Base-by-base conservation (phyloP, 306 rosid species). In the Castanea crenata region DNA sequence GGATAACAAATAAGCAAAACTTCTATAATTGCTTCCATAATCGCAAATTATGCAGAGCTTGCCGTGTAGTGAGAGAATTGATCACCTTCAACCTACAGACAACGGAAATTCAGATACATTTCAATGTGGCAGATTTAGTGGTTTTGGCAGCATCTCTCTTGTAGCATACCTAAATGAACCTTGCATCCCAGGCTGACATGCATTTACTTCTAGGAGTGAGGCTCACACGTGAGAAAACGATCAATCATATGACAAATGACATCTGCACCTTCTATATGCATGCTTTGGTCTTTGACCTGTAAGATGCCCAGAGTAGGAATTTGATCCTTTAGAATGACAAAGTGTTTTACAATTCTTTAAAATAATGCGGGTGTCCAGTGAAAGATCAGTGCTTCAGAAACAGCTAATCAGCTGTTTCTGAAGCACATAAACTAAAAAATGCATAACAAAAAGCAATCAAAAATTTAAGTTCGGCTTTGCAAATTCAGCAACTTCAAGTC, bases 221-320 rank as follows among this genome's bases (percentile, higher is more conserved):
- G 68, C 78, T 63, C 75, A 83, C 91, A 93, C 10, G 75, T 81
- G 29, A 84, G 86, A 85, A 95, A 93, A 90, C 88, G 92, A 81
- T 95, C 96, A 12, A 95, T 91, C 88, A 95, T 95, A 85, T 95
- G 97, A 51, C 86, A 85, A 27, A 95, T 88, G 76, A 95, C 98
- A 85, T 95, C 99, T 34, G 91, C 99, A 18, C 99, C 99, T 89
- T 95, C 99, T 77, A 82, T 86, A 77, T 93, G 98, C 54, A 77
- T 80, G 51, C 75, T 77, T 82, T 82, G 81, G 82, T 95, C 88
- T 88, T 93, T 95, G 71, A 95, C 99, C 99, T 95, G 85, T 81
- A 73, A 72, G 65, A 82, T 51, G 71, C 73, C 29, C 54, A 78
- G 21, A 12, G n/a, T 38, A 58, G 10, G 49, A 29, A 74, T 56